Conservation (phyloP, 2,329 filamentous ascomycete genomes). For the Acrodontium crateriforme region DNA sequence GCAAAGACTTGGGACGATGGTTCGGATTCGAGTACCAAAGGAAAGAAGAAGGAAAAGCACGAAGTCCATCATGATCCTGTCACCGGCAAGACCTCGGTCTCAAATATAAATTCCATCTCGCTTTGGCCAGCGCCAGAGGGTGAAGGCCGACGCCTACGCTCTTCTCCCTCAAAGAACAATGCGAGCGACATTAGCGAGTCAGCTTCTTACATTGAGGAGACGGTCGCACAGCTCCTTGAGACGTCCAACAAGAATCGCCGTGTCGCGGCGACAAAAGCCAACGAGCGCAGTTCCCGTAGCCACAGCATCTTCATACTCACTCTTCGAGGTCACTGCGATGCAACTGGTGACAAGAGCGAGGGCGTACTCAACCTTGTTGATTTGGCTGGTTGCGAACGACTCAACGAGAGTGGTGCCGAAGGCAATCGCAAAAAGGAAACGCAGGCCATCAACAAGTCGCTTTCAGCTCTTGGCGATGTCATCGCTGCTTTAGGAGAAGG, state of each 20-base stretch:
- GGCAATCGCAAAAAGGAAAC: conserved; percentile 86
- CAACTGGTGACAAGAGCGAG: conserved; percentile 73
- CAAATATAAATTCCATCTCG: conserved; percentile 62
- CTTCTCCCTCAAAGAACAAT: conserved; percentile 5
- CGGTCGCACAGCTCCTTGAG: conserved; percentile 36
- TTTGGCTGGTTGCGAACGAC: conserved; percentile 78
- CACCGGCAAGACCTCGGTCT: conserved; percentile 68
- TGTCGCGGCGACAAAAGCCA: conserved; percentile 93
- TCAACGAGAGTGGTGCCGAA: conserved; percentile 75
- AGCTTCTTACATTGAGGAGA: conserved; percentile 15
- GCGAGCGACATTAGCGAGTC: conserved; percentile 3
- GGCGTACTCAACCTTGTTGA: conserved; percentile 93
- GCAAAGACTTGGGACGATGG: conserved; percentile 49
- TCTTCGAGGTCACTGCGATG: conserved; percentile 50
- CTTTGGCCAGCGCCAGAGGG: conserved; percentile 72
- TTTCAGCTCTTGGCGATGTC: conserved; percentile 86
- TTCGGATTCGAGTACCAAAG: conserved; percentile 11
- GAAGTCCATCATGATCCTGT: conserved; percentile 78
- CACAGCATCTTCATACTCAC: conserved; percentile 92
- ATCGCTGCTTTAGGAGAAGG: conserved; percentile 79
- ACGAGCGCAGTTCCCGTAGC: conserved; percentile 84
- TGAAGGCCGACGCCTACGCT: conserved; percentile 18
- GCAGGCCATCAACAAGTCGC: conserved; percentile 90
- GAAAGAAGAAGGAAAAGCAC: conserved; percentile 55
- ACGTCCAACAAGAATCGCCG: conserved; percentile 76